Evolutionary conservation across 768 basidiomycete species (phyloP), one percentile per base, ranked within the genome.

Genomic region (Botryobasidium botryosum): DNA sequence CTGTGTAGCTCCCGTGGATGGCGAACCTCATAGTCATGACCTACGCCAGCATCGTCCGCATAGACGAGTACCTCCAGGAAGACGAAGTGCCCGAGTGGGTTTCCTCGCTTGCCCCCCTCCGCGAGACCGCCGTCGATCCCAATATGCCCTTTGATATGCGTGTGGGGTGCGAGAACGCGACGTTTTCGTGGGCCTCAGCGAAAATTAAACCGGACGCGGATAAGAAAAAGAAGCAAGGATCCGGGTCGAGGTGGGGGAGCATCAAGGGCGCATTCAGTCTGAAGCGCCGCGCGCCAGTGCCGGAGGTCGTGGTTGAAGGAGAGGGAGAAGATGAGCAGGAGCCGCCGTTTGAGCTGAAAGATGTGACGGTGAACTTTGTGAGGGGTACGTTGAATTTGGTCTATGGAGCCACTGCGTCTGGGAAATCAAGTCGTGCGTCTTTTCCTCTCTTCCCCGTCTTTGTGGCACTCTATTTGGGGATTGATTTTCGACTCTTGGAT

Each of bases 331-430:
- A n/a, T 8, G 61, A 61, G 1, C 44, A 52, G 18, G 52, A 42
- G 23, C 40, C 23, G 13, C 23, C 20, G 8, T 88, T 86, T 54
- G 75, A 79, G 57, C 61, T 90, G 28, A 60, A 59, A 44, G 76
- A 87, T 56, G 62, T 87, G 27, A 64, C 66, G 25, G 62, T 90
- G 28, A 56, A 64, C 36, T 88, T 90, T 63, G 83, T 85, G 0
- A 68, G 77, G 29, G 75, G 79, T 10, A 57, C 74, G 57, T 60
- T 90, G 15, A 74, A 79, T 0, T 61, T 88, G 26, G 48, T 50
- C 20, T 42, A 28, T 7, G 80, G 79, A 1, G 79, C 83, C 0
- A 86, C 83, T 4, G 85, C 82, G 3, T 74, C 75, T 35, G 85
- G 85, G 1, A 90, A 90, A 62, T 83, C 79, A 0, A 81, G 83